phyloP scores from a whole-genome alignment of 2,329 filamentous ascomycete species.

The Triangularia verruculosa region DNA sequence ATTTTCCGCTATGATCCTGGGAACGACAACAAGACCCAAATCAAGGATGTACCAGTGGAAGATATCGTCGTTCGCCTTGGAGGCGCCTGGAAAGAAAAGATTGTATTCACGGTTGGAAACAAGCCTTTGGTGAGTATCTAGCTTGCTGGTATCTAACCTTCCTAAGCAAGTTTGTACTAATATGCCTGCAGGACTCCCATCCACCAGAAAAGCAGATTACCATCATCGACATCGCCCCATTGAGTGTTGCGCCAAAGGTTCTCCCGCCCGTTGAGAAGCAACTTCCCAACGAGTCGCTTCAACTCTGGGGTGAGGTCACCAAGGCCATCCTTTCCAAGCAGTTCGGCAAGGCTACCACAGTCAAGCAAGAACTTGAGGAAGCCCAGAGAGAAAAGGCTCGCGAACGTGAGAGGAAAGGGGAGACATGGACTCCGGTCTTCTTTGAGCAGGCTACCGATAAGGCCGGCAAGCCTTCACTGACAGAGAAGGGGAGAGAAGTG shows the following conservation, averaged over 20 bases:
- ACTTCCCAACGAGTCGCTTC: slow-evolving; percentile 83
- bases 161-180: neutral
- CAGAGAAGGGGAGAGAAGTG: slow-evolving; percentile 28
- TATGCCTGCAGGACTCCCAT: slow-evolving; percentile 39
- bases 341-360: slow-evolving; percentile 75
- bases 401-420: slow-evolving; percentile 66
- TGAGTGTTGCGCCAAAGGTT: slow-evolving; percentile 74
- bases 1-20: slow-evolving; percentile 87
- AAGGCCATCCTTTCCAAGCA: slow-evolving; percentile 80
- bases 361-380: slow-evolving; percentile 93
- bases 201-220: slow-evolving; percentile 62
- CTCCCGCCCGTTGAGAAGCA: slow-evolving; percentile 76
- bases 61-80: slow-evolving; percentile 80
- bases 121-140: slow-evolving; percentile 60
- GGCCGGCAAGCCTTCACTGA: slow-evolving; percentile 28
- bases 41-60: slow-evolving; percentile 82
- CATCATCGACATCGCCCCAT: slow-evolving; percentile 83
- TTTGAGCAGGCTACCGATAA: slow-evolving; percentile 48
- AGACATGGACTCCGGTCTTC: slow-evolving; percentile 81
- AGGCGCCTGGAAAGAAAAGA: slow-evolving; percentile 79
- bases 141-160: too few species aligned
- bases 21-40: slow-evolving; percentile 73
- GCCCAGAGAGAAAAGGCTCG: slow-evolving; percentile 80
- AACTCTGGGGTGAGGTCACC: slow-evolving; percentile 85
- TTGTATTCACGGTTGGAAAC: slow-evolving; percentile 58